Base-by-base conservation (phyloP, 345 rosid species). In the Acer yangbiense region DNA sequence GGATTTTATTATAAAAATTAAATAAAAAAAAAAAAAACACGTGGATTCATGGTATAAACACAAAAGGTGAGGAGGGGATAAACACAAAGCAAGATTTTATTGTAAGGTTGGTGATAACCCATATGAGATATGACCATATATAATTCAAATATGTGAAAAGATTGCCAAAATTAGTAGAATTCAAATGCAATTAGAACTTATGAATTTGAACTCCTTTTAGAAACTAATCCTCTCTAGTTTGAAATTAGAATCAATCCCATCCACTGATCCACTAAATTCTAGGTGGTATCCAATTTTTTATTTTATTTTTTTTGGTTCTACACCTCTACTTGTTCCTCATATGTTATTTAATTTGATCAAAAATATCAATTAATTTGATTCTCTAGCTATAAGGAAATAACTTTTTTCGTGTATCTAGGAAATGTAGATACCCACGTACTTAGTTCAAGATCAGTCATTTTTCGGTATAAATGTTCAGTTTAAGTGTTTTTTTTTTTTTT, bases 161-260 rank as follows among this genome's bases (percentile, higher is more conserved):
- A 6, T 74, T 74, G 58, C 57, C 77, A 74, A 74, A 64, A 61
- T 35, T 43, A 63, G 69, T 64, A 74, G 48, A 74, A 46, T 64
- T 64, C 25, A 63, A 63, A 64, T 43, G 69, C 60, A 17, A 46
- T 10, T 63, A 65, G 21, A 48, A 64, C 69, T 48, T 41, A 35
- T 17, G 20, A 35, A 35, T 35, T 35, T 35, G 6, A 6, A 62
- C 29, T 9, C 65, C 65, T 61, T 46, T 39, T 7, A 7, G 46
- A 43, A 35, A 35, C 39, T 35, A 35, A 35, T 35, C 39, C 39
- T 35, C 5, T 35, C 39, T 35, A 35, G 39, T 35, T 35, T 35
- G 39, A 14, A 13, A 50, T 50, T 50, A 12, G 14, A 50, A 18
- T 50, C 16, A 50, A 35, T 32, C 14, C 12, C 21, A 35, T 65